These are phyloP conservation scores for Funneliformis caledonium DNA, from an alignment of 371 early-diverging fungal genomes.

Conservation along the genomic window DNA sequence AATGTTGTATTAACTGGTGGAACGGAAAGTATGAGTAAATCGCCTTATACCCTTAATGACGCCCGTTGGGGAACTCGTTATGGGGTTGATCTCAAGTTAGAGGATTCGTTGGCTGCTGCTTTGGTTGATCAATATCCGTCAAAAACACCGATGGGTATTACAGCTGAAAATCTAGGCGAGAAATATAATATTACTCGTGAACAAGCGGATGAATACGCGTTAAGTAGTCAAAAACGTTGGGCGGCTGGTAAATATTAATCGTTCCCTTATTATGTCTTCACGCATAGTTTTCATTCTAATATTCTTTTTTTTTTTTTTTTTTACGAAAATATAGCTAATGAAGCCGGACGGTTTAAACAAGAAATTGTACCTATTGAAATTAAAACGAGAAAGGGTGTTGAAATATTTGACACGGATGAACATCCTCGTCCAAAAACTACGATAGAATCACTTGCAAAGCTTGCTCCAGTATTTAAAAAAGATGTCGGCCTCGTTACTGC, in stretches of 20 bases:
- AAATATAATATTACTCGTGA: conserved; percentile 81
- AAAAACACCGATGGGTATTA: conserved; percentile 93
- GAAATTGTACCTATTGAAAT: conserved; percentile 92
- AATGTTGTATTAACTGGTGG: conserved; percentile 92
- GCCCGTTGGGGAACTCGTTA: conserved; percentile 85
- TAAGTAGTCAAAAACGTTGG: conserved; percentile 84
- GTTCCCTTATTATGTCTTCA: not conserved
- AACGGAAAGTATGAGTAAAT: conserved; percentile 91
- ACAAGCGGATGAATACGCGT: conserved; percentile 89
- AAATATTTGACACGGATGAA: conserved; percentile 79
- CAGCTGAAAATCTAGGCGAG: conserved; percentile 93
- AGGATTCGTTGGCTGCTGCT: conserved; percentile 86
- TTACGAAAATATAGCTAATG: conserved; percentile 57
- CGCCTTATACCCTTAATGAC: conserved; percentile 83
- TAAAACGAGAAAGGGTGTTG: conserved; percentile 74
- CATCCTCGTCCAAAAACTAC: conserved; percentile 88
- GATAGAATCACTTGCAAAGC: conserved; percentile 75
- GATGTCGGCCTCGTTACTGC: conserved; percentile 90
- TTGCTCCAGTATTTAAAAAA: conserved; percentile 90
- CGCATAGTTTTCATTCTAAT: not conserved
- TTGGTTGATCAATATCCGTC: conserved; percentile 89
- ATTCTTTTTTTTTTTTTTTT: conserved; percentile 5
- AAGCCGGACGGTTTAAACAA: conserved; percentile 73
- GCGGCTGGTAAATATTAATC: conserved; percentile 59
- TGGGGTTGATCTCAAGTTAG: conserved; percentile 85